Evolutionary conservation across 2,329 filamentous ascomycete genomes (phyloP).

Genomic region (Cytospora piceicola): DNA sequence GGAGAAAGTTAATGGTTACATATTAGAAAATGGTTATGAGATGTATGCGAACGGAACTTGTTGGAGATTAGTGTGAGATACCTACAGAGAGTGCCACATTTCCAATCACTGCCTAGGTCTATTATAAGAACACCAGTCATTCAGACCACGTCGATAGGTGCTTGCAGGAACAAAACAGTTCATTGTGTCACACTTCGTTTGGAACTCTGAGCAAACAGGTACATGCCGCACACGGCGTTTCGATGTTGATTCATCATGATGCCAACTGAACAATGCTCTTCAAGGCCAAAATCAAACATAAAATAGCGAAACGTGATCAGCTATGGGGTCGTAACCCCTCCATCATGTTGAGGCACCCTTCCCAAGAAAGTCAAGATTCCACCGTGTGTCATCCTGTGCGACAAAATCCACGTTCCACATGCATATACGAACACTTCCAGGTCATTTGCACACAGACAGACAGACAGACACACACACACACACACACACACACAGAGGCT

Average conservation of each 20-base stretch:
- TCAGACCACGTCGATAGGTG: too few relatives aligned
- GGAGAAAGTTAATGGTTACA: not conserved
- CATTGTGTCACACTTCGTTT: too few relatives aligned
- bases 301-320: not conserved
- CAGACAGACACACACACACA: not conserved
- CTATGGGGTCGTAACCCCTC: not conserved
- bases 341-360: not conserved
- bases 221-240: too few relatives aligned
- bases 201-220: too few relatives aligned
- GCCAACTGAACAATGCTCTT: not conserved
- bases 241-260: not conserved
- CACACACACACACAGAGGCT: not conserved
- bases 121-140: too few relatives aligned
- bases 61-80: not conserved
- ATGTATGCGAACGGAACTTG: not conserved
- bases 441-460: not conserved
- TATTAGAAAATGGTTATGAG: not conserved
- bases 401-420: not conserved
- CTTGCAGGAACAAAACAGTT: too few relatives aligned
- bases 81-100: not conserved
- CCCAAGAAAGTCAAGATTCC: not conserved
- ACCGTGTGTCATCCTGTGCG: too few relatives aligned
- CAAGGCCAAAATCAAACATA: too few relatives aligned
- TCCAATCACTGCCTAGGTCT: not conserved
- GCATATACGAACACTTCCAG: not conserved